Base-by-base conservation (phyloP, 176 grass and related monocot species). In the Avena sativa region DNA sequence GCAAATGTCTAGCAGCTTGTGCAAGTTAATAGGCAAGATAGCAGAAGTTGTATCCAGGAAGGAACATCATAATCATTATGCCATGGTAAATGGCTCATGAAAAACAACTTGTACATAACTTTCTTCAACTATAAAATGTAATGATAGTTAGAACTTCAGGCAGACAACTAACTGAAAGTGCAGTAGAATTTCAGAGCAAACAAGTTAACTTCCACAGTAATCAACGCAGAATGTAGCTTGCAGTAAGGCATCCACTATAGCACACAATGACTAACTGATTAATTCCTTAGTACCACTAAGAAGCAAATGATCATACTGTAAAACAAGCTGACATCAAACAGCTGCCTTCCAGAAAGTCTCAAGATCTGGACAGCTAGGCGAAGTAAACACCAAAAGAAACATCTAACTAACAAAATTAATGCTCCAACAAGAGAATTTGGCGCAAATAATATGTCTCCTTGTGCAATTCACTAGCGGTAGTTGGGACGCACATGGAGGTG, bases 401-500 rank as follows among this genome's bases (percentile, higher is more conserved):
- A 79, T 78, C 51, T 34, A 77, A 77, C 15, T 50, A 30, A 56
- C 59, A 88, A 88, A 70, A 70, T 7, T 17, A 85, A 88, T 77
- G 44, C 52, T 44, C n/a, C 59, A 88, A 81, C 43, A 70, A 77
- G 90, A 81, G 44, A 64, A 63, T 71, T 60, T 11, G 78, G 82
- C 64, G 78, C 76, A 51, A 12, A 62, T 44, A 79, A 86, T 53
- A 69, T 85, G 89, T 79, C n/a, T 76, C 21, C 70, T 44, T 69
- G 85, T 60, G 57, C 83, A 85, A 81, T 88, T 85, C 69, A 67
- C 43, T 84, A 46, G 52, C 25, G 86, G 90, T 88, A 69, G 86
- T 77, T 91, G 78, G 82, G 62, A 76, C 44, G 86, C 90, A 91
- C 90, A 91, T 91, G 90, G 81, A 51, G 4, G 76, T 81, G 81